Evolutionary conservation across 805 yeast genomes (phyloP).

Genomic region (Ogataea siamensis): DNA sequence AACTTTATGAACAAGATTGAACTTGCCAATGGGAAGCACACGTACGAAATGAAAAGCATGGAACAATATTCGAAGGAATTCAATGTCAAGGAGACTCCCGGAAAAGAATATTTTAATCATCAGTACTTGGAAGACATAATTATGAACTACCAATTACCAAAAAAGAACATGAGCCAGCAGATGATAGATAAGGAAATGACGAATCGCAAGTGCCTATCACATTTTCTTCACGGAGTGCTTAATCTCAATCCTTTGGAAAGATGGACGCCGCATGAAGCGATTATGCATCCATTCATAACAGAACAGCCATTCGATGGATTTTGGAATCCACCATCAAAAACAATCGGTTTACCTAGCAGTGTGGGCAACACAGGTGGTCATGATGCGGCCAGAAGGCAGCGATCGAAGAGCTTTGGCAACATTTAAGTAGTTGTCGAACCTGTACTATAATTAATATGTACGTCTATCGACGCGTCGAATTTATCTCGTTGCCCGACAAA

Average conservation of each 20-base stretch:
- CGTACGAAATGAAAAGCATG: conserved; percentile 35
- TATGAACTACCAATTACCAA: conserved; percentile 68
- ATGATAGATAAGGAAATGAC: conserved; percentile 68
- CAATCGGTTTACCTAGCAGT: conserved; percentile 5
- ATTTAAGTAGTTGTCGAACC: conserved; percentile 1
- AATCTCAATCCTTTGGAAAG: conserved; percentile 89
- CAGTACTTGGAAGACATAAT: conserved; percentile 69
- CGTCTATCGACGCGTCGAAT: conserved; percentile 14
- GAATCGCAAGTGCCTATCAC: conserved; percentile 68
- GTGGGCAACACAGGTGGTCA: conserved; percentile 9
- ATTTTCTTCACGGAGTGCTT: conserved; percentile 74
- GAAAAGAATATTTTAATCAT: conserved; percentile 75
- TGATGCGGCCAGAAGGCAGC: conserved; percentile 17
- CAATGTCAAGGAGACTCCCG: conserved; percentile 65
- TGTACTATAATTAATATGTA: neutral
- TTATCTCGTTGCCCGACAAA: conserved; percentile 4
- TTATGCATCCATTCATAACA: conserved; percentile 85
- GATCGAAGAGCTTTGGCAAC: conserved; percentile 25
- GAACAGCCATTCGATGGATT: conserved; percentile 51
- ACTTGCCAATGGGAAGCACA: conserved; percentile 26
- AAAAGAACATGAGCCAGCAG: conserved; percentile 49
- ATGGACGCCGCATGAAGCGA: conserved; percentile 96
- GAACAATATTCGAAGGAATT: conserved; percentile 53
- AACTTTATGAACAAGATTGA: conserved; percentile 49
- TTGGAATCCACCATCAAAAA: conserved; percentile 48